Evolutionary conservation across 306 rosid species (phyloP), one percentile per base, ranked within the genome.

Genomic region (Cyamopsis tetragonoloba): DNA sequence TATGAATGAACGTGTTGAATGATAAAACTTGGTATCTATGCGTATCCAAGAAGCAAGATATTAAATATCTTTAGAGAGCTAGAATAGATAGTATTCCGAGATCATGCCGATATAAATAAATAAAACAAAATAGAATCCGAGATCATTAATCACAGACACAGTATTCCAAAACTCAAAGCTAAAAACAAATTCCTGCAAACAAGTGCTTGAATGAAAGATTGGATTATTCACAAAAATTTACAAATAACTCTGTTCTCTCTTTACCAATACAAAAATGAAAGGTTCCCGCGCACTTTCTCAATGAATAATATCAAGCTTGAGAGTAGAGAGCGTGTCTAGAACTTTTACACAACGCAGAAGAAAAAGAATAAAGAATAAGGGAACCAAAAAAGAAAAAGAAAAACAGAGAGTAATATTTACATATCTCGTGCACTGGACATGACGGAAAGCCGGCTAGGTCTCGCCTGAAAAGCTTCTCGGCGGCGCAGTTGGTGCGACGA

Each of bases 401-500:
- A n/a, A n/a, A n/a, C n/a, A n/a, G n/a, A n/a, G n/a, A n/a, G n/a
- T n/a, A 17, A 28, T 7, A 30, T 30, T 46, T 32, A 28, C 27
- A 1, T 4, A 35, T 71, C 53, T 30, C 68, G 53, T 5, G 79
- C 79, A 23, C 60, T 67, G 31, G 86, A 80, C 92, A 86, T 75
- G 17, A 39, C 2, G 11, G 91, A 86, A 32, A 89, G 83, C 8
- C 96, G 78, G 43, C 86, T 84, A 5, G 64, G 84, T 64, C 71
- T 77, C 13, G 86, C 84, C 71, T 74, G 70, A 60, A 89, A 89
- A 4, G 74, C 82, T 6, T 68, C 81, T 3, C 93, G 85, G n/a
- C 91, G 88, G 3, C 83, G 77, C 27, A 77, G 83, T 8, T 72
- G 71, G 6, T 81, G 87, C 3, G 93, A 70, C 0, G 91, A 83